A percentile compares a stretch with the other conserved stretches of the same genome.
phyloP scores from a whole-genome alignment of 176 grass and related monocot genomes.

The Rhynchospora pubera region DNA sequence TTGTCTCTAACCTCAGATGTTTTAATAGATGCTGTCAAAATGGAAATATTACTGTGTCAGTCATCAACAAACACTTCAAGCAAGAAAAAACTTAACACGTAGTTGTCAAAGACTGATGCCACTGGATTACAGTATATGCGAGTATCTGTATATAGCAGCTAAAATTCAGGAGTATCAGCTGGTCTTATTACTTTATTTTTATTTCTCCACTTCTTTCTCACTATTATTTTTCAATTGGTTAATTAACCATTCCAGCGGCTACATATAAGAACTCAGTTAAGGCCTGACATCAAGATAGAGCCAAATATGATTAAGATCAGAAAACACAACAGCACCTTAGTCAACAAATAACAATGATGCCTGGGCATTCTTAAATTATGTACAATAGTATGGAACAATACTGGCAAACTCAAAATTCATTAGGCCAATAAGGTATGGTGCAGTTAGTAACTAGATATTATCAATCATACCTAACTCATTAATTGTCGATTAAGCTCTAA shows the following conservation, averaged over 20 bases:
- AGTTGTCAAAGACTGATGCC: not conserved
- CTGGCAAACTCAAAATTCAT: not conserved
- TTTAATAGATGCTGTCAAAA: not conserved
- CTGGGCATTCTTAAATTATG: not conserved
- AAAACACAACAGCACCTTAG: not conserved
- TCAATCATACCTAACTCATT: not conserved
- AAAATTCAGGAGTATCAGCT: not conserved
- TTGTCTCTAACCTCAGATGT: not conserved
- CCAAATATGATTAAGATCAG: not conserved
- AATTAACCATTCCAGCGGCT: not conserved
- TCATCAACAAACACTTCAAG: not conserved
- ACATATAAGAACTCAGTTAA: not conserved
- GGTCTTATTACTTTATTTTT: not conserved
- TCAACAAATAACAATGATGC: not conserved
- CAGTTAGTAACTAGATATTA: not conserved
- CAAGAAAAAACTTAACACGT: not conserved
- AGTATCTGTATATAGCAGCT: not conserved
- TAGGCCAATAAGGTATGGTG: not conserved
- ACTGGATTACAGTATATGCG: not conserved
- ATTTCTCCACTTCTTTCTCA: conserved; percentile 3
- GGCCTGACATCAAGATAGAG: not conserved
- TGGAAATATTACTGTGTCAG: not conserved
- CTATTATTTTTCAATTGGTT: not conserved
- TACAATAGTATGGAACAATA: not conserved
- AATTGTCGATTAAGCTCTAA: not conserved